Base-by-base conservation (phyloP, 2,329 filamentous ascomycete genomes). In the Catunica adiposa region DNA sequence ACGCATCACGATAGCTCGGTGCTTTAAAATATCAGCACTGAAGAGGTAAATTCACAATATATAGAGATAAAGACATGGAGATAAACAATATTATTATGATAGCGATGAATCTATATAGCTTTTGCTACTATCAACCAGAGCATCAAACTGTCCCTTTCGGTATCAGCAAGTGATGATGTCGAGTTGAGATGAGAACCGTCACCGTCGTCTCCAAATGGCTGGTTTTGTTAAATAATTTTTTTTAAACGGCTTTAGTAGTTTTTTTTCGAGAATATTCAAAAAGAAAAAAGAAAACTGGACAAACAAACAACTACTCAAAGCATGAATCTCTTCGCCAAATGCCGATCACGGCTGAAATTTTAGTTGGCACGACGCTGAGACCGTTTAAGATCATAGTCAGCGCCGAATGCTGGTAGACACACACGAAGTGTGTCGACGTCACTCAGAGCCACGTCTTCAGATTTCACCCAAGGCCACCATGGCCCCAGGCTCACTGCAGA, bases 401-500 rank as follows among this genome's bases (percentile, higher is more conserved):
- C n/a, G 31, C 31, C 31, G 31, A 52, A 52, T 52, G 50, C 50
- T 52, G 31, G 50, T 52, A 52, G 50, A 52, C 50, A 52, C 50
- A 52, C 50, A 52, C 25, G 1, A 22, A 40, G 22, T 52, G 50
- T 52, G 20, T 52, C 50, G 31, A 52, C 31, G 31, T 38, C 31
- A 52, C 50, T 40, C 25, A 23, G 50, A 52, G 50, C 31, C 31
- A 52, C 31, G 20, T 38, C 50, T 52, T 51, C 22, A 52, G 31
- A 38, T 38, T 17, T 52, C 15, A 23, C 31, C 25, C 44, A 58
- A 25, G 26, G 95, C 73, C 15, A 86, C 88, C 62, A 75, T 77
- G 26, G 89, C 92, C 50, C 87, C 90, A 20, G 85, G 78, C 78
- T 98, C 92, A 69, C 89, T 96, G 68, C 84, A 94, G 62, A 97